Evolutionary conservation across 805 yeast genomes (phyloP).

Genomic region (Saccharomycopsis fermentans): DNA sequence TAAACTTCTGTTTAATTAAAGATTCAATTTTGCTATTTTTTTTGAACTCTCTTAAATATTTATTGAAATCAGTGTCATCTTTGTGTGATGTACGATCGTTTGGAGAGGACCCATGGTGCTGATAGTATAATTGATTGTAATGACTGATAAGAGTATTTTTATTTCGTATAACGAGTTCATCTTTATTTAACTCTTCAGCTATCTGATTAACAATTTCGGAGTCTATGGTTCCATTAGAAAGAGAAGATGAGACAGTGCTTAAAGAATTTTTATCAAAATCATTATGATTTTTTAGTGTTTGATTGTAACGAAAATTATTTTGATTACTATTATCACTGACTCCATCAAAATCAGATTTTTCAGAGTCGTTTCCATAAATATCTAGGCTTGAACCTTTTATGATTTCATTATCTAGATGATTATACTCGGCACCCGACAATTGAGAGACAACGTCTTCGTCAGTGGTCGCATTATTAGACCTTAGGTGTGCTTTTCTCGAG

Average conservation of each 20-base stretch:
- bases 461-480: not conserved
- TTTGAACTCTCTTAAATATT: constrained; percentile 14
- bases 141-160: constrained; percentile 11
- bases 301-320: not conserved
- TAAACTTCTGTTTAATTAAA: constrained; percentile 2
- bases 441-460: not conserved
- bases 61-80: constrained; percentile 13
- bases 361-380: not conserved
- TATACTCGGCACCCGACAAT: not conserved
- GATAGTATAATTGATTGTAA: constrained; percentile 9
- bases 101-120: not conserved
- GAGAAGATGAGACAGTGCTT: not conserved
- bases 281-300: not conserved
- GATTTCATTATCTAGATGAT: not conserved
- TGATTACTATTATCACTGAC: not conserved
- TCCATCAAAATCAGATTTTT: not conserved
- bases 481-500: not conserved
- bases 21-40: constrained; percentile 11
- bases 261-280: not conserved
- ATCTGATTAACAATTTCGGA: constrained; percentile 11
- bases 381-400: not conserved
- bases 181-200: constrained; percentile 10
- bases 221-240: constrained; percentile 3
- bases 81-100: not conserved
- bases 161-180: constrained; percentile 2